Conservation (phyloP, 2,329 filamentous ascomycete species). For the Xylaria sp. region DNA sequence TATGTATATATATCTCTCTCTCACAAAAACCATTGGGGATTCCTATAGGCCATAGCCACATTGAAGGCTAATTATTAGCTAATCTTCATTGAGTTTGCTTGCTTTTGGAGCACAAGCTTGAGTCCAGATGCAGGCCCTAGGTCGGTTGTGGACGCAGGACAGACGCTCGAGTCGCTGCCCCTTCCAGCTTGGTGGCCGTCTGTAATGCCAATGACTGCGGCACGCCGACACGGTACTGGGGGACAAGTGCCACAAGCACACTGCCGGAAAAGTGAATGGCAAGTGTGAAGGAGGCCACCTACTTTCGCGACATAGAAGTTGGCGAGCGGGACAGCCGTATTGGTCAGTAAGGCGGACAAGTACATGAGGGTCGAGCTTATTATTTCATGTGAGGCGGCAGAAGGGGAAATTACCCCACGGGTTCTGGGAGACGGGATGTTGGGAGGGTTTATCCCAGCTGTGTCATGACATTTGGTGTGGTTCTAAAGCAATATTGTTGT, state of each 20-base stretch:
- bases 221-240: constrained; percentile 48
- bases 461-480: constrained; percentile 34
- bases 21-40: not conserved
- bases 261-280: constrained; percentile 47
- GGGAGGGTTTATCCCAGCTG: constrained; percentile 43
- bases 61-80: constrained; percentile 1
- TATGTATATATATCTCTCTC: no score
- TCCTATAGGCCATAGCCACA: not conserved
- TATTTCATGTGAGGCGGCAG: constrained; percentile 35
- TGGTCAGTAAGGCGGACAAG: constrained; percentile 21
- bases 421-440: constrained; percentile 46
- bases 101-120: constrained; percentile 22
- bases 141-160: constrained; percentile 40
- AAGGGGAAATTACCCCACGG: constrained; percentile 45
- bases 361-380: constrained; percentile 39
- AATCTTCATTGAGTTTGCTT: constrained; percentile 22
- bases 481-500: constrained; percentile 35
- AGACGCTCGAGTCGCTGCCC: constrained; percentile 54
- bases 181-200: constrained; percentile 48
- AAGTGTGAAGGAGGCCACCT: constrained; percentile 44
- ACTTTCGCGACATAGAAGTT: constrained; percentile 38
- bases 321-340: constrained; percentile 31
- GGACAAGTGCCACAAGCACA: constrained; percentile 41
- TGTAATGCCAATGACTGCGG: constrained; percentile 52
- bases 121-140: constrained; percentile 31